Evolutionary conservation across 1,284 basidiomycete species (phyloP), one percentile per base, ranked within the genome.

Genomic region (Pseudomicrostroma phylloplanum): DNA sequence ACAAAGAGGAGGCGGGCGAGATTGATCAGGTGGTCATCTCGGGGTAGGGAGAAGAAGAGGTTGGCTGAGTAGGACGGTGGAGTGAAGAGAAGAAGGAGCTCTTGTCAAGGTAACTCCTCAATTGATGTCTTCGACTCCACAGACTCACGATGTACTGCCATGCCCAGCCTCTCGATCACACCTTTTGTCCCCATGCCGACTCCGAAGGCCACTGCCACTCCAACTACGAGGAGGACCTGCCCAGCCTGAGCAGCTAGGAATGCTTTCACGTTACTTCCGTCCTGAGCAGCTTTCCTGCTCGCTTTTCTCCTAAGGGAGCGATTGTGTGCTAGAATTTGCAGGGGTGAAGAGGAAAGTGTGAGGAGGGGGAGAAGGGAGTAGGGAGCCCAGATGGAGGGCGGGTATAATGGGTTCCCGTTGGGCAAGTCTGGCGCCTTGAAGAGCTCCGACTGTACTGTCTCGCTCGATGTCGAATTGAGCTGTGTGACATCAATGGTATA

Each of bases 311-410:
- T 66, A 43, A 78, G 58, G 55, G 70, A 73, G 8, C 76, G 68
- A 53, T 72, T 72, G 59, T 78, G 76, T 1, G 70, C 70, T n/a
- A 78, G 61, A 30, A 78, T 74, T 51, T 78, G 76, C 23, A 73
- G 62, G 12, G 76, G 75, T n/a, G 69, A 71, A 3, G 71, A 67
- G 26, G 72, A 74, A 6, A 78, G 66, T 42, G 72, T 71, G 25
- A 78, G 58, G 23, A 78, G 60, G 0, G 76, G 76, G 48, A 78
- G 62, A 46, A 78, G 65, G n/a, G 74, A 75, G 48, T 69, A 71
- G 39, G 75, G 74, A 1, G 72, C 74, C 76, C 76, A 77, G 13
- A 73, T 65, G 30, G 71, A 72, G 8, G 70, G 70, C 3, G 71
- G 67, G 41, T 69, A 30, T 1, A 69, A 19, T 6, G 70, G 71